These are phyloP conservation scores for Zanthoxylum bungeanum DNA, from an alignment of 345 rosid species.

Conservation along the genomic window DNA sequence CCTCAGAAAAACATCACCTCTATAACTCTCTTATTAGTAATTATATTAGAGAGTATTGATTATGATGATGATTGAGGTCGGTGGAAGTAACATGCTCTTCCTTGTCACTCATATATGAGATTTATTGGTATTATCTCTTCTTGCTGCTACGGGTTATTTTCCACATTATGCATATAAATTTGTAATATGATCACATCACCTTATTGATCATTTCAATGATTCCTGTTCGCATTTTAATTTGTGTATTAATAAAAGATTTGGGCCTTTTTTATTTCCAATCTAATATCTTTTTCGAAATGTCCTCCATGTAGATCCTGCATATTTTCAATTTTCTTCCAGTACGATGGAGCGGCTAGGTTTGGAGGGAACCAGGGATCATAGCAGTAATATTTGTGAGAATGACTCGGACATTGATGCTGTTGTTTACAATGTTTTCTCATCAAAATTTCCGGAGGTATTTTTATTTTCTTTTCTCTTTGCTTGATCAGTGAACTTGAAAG, in stretches of 20 bases:
- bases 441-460: constrained; percentile 55
- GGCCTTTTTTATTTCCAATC: background rate
- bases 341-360: constrained; percentile 26
- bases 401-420: constrained; percentile 50
- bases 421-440: constrained; percentile 37
- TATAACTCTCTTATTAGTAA: background rate
- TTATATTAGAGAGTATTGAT: background rate
- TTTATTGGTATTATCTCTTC: background rate
- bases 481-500: background rate
- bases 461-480: background rate
- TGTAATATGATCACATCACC: background rate
- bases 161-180: background rate
- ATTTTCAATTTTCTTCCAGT: constrained; percentile 32
- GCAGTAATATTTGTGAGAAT: constrained; percentile 23
- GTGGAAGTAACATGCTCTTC: background rate
- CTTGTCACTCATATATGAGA: background rate
- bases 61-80: background rate
- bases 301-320: constrained; percentile 69
- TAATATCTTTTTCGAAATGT: background rate
- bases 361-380: constrained; percentile 14
- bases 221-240: background rate
- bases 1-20: background rate
- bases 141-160: background rate
- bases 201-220: background rate
- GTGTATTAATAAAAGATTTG: background rate